Evolutionary conservation across 2,329 filamentous ascomycete species (phyloP), one percentile per base, ranked within the genome.

Genomic region (Ophiostoma ips): DNA sequence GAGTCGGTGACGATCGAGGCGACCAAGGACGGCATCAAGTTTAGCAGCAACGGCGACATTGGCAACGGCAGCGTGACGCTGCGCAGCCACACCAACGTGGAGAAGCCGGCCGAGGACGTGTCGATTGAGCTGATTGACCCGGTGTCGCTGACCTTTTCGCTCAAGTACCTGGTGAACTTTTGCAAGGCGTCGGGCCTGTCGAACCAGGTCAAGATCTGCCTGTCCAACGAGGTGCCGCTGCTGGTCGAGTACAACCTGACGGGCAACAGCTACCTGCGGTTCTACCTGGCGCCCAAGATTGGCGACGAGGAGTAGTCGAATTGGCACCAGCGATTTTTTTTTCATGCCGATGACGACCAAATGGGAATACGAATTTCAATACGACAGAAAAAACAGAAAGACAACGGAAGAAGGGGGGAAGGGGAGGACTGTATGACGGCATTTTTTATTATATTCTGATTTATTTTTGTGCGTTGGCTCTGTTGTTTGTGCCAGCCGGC

Each of bases 131-230:
- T 98, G 55, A 84, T 80, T 36, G 94, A 98, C 72, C 87, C 92
- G 48, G 92, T 98, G 54, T 77, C 86, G 34, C 78, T 98, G 56
- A 96, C 90, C 46, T 98, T 98, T 73, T 96, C 92, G 33, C 84
- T 98, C 62, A 98, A 98, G 73, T 98, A 98, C 71, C 83, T 98
- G 3, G 87, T 94, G 76, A 96, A 96, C 78, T 98, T 98, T 74
- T 96, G 92, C 84, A 98, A 98, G 74, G 94, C 94, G 33, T 84
- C 87, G 56, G 82, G 80, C 49, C 74, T 98, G 54, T 90, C 89
- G 36, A 72, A 68, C 58, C 75, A 77, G 58, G 94, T 98, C 68
- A 92, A 85, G 71, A 82, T 98, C 60, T 94, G 85, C 70, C 77
- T 98, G 59, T 96, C 90, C 49, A 89, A 88, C 68, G 92, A 98